Conservation (phyloP, 768 basidiomycete genomes). For the Collybiopsis luxurians region DNA sequence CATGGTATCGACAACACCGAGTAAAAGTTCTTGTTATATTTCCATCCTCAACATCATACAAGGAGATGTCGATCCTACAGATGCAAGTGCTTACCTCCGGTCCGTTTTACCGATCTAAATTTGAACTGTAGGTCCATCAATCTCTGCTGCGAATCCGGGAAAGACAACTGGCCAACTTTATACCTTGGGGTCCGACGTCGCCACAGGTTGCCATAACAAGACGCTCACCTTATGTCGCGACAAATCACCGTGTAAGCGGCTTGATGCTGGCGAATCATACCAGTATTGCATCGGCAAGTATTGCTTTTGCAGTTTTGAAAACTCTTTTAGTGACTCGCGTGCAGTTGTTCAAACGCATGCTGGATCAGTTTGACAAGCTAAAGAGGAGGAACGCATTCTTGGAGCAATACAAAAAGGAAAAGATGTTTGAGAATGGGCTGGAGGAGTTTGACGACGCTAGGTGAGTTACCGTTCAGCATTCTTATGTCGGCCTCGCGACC, state of each 20-base stretch:
- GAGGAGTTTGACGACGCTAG: slow-evolving; percentile 99
- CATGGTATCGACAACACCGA: slow-evolving; percentile 93
- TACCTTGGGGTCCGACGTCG: slow-evolving; percentile 98
- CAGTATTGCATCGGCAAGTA: slow-evolving; percentile 87
- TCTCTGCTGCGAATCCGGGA: slow-evolving; percentile 95
- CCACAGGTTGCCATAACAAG: slow-evolving; percentile 96
- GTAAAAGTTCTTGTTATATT: slow-evolving; percentile 93
- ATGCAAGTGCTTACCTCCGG: slow-evolving; percentile 51
- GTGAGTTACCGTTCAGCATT: slow-evolving; percentile 37
- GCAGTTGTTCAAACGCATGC: slow-evolving; percentile 92
- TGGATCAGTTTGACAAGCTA: slow-evolving; percentile 91
- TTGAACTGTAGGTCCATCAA: slow-evolving; percentile 78
- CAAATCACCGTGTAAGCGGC: slow-evolving; percentile 93
- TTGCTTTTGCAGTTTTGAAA: too few relatives aligned
- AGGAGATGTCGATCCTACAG: slow-evolving; percentile 97
- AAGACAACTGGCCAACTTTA: slow-evolving; percentile 94
- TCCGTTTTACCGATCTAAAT: slow-evolving; percentile 6
- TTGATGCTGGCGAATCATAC: slow-evolving; percentile 99
- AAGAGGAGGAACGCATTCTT: slow-evolving; percentile 89
- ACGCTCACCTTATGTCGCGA: slow-evolving; percentile 82
- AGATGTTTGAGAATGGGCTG: slow-evolving; percentile 88
- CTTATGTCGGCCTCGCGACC: neutral
- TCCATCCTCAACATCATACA: slow-evolving; percentile 98
- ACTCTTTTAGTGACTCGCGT: neutral
- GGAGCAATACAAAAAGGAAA: slow-evolving; percentile 97